phyloP scores from a whole-genome alignment of 495 filamentous ascomycete genomes.

The Penicillium alfredii region DNA sequence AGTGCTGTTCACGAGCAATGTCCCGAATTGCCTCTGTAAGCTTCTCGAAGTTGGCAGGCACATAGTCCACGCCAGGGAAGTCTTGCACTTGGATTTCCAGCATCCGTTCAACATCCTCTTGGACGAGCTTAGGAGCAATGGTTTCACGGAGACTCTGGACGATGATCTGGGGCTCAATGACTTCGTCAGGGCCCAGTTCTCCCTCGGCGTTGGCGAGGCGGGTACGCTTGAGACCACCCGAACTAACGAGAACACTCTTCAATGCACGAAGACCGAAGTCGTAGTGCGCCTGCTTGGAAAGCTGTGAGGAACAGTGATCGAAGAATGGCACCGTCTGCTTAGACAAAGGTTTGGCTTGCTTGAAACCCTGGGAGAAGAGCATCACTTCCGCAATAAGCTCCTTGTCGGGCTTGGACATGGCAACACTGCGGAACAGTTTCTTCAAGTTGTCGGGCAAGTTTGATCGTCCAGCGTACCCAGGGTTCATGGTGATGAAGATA shows the following conservation, averaged over 20 bases:
- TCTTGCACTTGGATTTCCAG: constrained; percentile 72
- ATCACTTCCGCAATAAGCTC: constrained; percentile 99
- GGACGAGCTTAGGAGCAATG: constrained; percentile 93
- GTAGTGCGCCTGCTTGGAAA: constrained; percentile 97
- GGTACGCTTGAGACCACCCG: constrained; percentile 87
- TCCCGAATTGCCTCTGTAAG: constrained; percentile 76
- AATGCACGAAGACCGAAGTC: constrained; percentile 96
- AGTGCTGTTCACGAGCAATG: constrained; percentile 73
- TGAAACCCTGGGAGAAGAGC: constrained; percentile 99
- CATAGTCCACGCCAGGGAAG: constrained; percentile 90
- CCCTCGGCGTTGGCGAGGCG: constrained; percentile 56
- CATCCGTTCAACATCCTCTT: constrained; percentile 84
- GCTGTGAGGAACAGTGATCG: constrained; percentile 68
- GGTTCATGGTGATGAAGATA: constrained; percentile 99
- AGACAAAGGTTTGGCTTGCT: constrained; percentile 84
- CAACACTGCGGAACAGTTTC: constrained; percentile 97
- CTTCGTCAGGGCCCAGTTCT: constrained; percentile 58
- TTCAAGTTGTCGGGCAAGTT: constrained; percentile 98
- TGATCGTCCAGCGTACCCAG: constrained; percentile 94
- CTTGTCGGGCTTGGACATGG: constrained; percentile 99
- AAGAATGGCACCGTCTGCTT: constrained; percentile 97
- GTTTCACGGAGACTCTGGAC: constrained; percentile 98
- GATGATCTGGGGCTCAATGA: constrained; percentile 94
- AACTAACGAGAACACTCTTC: constrained; percentile 97
- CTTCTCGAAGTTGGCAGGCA: constrained; percentile 75